Percentiles rank a stretch among this genome's conserved stretches.
phyloP scores from a whole-genome alignment of 2,329 filamentous ascomycete species.

The Aspergillus eucalypticola region DNA sequence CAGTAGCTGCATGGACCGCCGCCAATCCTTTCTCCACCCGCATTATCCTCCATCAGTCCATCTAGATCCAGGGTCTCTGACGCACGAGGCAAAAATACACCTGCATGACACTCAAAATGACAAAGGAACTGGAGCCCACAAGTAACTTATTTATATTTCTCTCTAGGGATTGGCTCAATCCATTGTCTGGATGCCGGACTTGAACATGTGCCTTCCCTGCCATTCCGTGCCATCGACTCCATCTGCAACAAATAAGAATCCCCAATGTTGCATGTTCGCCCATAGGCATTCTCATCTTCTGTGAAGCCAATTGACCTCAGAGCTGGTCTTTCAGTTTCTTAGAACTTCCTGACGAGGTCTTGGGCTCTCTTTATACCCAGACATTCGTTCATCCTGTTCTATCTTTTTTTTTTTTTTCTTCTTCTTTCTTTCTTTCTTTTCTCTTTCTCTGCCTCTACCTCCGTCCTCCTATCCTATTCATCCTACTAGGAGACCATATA shows the following conservation, averaged over 20 bases:
- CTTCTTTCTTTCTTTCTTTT: slow-evolving; percentile 4
- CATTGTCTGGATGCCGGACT: slow-evolving; percentile 22
- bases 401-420: neutral
- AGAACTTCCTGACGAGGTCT: slow-evolving; percentile 9
- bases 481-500: slow-evolving; percentile 17
- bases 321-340: slow-evolving; percentile 14
- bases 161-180: slow-evolving; percentile 24
- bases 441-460: slow-evolving; percentile 19
- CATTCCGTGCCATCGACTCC: slow-evolving; percentile 19
- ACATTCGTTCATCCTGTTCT: slow-evolving; percentile 28
- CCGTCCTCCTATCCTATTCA: slow-evolving; percentile 17
- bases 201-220: slow-evolving; percentile 27
- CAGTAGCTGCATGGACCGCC: slow-evolving; percentile 36
- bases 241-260: slow-evolving; percentile 24
- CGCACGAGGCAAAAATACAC: slow-evolving; percentile 44
- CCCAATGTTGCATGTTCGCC: slow-evolving; percentile 22
- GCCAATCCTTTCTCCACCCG: slow-evolving; percentile 36
- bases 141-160: slow-evolving; percentile 25
- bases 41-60: slow-evolving; percentile 30
- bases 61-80: slow-evolving; percentile 48
- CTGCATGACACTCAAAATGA: slow-evolving; percentile 46
- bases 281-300: slow-evolving; percentile 16
- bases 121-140: slow-evolving; percentile 29
- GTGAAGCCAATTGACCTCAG: slow-evolving; percentile 19
- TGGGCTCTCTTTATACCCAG: slow-evolving; percentile 15